Conservation (phyloP, 2,329 filamentous ascomycete genomes). For the Massarina eburnea region DNA sequence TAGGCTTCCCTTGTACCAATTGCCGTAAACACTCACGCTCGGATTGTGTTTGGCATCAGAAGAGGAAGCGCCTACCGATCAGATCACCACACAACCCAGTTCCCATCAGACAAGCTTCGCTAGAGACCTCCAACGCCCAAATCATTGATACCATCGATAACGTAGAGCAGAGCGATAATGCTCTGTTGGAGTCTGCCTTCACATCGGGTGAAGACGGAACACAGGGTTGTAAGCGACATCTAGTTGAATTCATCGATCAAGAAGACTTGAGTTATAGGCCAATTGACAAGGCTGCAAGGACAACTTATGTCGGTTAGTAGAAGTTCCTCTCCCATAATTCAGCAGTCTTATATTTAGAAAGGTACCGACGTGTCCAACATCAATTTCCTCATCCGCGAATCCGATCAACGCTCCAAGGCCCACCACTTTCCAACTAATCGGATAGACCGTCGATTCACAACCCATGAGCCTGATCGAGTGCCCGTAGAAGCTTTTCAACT, state of each 20-base stretch:
- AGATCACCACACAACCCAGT: neutral
- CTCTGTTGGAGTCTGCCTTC: neutral
- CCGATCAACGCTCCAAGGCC: neutral
- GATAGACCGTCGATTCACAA: neutral
- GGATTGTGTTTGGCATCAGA: neutral
- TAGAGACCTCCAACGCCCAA: neutral
- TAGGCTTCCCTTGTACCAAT: neutral
- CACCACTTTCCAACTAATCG: conserved; percentile 1
- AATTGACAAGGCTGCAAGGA: neutral
- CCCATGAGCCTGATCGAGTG: neutral
- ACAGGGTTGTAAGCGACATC: neutral
- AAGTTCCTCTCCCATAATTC: neutral
- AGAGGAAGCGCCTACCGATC: neutral
- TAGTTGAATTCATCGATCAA: neutral
- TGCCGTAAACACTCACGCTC: neutral
- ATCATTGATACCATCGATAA: no score
- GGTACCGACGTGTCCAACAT: conserved; percentile 1
- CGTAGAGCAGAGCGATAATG: no score
- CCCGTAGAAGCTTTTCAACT: conserved; percentile 1
- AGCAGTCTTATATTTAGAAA: neutral
- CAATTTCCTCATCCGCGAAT: neutral
- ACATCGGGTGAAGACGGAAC: neutral
- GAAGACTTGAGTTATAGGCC: neutral
- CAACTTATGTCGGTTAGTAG: neutral
- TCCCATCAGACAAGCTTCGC: neutral